These are phyloP conservation scores for Gossypium raimondii DNA, from an alignment of 345 rosid species.

Conservation along the genomic window DNA sequence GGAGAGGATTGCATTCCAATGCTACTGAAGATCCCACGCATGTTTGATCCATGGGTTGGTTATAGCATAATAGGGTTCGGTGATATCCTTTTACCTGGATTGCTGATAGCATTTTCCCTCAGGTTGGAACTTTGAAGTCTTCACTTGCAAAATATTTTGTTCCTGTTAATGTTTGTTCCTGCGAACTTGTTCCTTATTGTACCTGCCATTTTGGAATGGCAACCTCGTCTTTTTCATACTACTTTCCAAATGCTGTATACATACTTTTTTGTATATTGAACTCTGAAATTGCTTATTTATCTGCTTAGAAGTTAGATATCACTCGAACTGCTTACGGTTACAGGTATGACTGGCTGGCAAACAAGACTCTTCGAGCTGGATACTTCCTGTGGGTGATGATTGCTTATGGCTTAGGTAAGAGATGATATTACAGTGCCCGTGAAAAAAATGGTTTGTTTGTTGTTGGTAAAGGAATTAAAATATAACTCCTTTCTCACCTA, in stretches of 20 bases:
- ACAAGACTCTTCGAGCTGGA: constrained; percentile 76
- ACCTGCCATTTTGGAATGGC: neutral
- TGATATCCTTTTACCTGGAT: constrained; percentile 95
- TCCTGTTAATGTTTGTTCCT: neutral
- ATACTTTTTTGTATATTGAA: neutral
- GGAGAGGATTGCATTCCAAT: constrained; percentile 99
- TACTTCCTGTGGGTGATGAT: constrained; percentile 92
- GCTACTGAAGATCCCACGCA: constrained; percentile 89
- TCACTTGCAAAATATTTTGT: neutral
- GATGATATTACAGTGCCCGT: neutral
- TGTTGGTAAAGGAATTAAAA: neutral
- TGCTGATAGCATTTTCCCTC: constrained; percentile 83
- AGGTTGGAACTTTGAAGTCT: constrained; percentile 40
- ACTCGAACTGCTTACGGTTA: constrained; percentile 11
- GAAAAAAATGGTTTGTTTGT: neutral
- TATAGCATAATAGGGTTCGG: constrained; percentile 96
- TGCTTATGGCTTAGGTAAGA: constrained; percentile 88
- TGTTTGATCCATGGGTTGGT: constrained; percentile 99
- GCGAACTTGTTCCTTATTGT: neutral
- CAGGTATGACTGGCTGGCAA: constrained; percentile 92
- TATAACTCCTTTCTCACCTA: neutral
- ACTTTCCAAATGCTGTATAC: neutral
- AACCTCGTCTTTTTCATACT: neutral
- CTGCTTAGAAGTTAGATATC: neutral
- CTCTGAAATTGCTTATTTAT: neutral